These are phyloP conservation scores for Gossypium trilobum DNA, from an alignment of 441 rosid genomes.

Conservation along the genomic window DNA sequence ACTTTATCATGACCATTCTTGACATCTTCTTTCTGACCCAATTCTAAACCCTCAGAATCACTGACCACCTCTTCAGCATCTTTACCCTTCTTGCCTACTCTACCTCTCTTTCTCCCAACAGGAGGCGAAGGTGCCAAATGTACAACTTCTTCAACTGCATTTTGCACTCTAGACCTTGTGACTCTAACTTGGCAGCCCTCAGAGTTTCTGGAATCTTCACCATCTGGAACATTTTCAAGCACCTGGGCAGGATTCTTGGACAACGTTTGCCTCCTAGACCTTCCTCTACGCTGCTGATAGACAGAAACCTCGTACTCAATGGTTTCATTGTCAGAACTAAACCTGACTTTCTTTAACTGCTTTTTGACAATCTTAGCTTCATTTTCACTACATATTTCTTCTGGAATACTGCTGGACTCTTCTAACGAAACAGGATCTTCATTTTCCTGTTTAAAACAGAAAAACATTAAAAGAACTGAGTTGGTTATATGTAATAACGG, in stretches of 20 bases:
- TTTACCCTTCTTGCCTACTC: constrained; percentile 9
- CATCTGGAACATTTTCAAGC: neutral
- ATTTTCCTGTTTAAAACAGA: constrained; percentile 15
- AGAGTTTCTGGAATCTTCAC: neutral
- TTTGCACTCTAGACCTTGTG: constrained; percentile 6
- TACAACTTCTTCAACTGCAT: neutral
- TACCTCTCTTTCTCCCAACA: constrained; percentile 26
- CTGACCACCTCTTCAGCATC: neutral
- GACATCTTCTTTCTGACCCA: neutral
- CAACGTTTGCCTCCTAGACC: neutral
- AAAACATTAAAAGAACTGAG: neutral
- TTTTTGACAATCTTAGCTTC: constrained; percentile 1
- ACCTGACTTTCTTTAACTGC: constrained; percentile 45
- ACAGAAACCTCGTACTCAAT: constrained; percentile 22
- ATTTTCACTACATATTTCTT: constrained; percentile 9
- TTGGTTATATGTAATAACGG: neutral
- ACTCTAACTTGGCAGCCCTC: neutral
- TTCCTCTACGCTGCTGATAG: constrained; percentile 1
- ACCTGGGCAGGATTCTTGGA: neutral
- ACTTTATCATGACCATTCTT: neutral
- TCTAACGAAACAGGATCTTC: constrained; percentile 7
- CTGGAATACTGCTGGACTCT: neutral
- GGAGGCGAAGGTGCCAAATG: neutral
- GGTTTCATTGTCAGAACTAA: constrained; percentile 44
- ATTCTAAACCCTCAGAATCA: neutral